These are phyloP conservation scores for Mangifera indica DNA, from an alignment of 345 rosid species.

Conservation along the genomic window DNA sequence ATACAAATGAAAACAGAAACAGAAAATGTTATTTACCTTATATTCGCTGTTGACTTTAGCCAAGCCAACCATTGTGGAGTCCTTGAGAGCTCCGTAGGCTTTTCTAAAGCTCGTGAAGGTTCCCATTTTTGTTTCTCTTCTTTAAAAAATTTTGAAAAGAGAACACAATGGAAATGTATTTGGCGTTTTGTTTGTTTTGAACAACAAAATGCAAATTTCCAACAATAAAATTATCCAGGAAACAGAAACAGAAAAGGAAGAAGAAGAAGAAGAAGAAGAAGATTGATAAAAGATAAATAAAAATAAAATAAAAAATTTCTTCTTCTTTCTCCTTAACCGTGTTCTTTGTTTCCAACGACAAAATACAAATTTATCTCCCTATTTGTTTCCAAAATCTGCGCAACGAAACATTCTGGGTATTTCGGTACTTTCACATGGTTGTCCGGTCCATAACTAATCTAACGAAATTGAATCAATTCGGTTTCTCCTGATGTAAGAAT, in stretches of 20 bases:
- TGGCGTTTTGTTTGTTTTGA: too few species aligned
- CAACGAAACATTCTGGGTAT: slow-evolving; percentile 21
- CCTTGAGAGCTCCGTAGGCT: slow-evolving; percentile 97
- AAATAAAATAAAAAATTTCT: neutral
- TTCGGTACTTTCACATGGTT: neutral
- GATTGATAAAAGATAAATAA: neutral
- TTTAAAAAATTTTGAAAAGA: neutral
- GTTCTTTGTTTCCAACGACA: slow-evolving; percentile 4
- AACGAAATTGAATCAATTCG: slow-evolving; percentile 3
- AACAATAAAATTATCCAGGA: neutral
- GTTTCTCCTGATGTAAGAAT: neutral
- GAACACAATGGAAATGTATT: neutral
- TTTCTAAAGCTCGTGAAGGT: slow-evolving; percentile 78
- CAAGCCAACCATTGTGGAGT: slow-evolving; percentile 92
- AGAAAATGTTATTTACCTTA: slow-evolving; percentile 48
- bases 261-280: neutral
- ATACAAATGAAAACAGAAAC: neutral
- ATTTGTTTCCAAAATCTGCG: slow-evolving; percentile 24
- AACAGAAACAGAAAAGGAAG: slow-evolving; percentile 9
- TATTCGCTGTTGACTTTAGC: slow-evolving; percentile 98
- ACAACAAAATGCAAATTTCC: too few species aligned
- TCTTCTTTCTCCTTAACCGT: slow-evolving; percentile 2
- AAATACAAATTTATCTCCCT: slow-evolving; percentile 3
- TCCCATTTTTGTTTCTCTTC: slow-evolving; percentile 43
- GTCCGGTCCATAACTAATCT: neutral